phyloP scores from a whole-genome alignment of 1,284 basidiomycete genomes.

The Kalmanozyma brasiliensis region DNA sequence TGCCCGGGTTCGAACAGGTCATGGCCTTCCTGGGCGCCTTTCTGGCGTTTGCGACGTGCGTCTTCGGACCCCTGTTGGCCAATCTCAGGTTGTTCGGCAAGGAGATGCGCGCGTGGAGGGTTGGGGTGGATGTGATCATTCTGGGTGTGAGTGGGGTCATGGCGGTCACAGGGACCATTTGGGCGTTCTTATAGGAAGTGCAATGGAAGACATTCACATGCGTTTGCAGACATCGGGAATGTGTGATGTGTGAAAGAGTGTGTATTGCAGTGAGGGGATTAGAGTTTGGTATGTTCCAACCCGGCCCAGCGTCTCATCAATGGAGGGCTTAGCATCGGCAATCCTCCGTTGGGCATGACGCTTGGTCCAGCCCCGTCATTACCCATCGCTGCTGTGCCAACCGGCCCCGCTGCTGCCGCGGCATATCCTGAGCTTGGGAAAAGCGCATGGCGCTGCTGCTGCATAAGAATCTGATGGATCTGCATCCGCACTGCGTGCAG shows the following conservation, averaged over 20 bases:
- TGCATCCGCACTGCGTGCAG: conserved; percentile 54
- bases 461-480: conserved; percentile 50
- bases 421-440: conserved; percentile 7
- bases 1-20: conserved; percentile 86
- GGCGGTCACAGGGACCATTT: conserved; percentile 56
- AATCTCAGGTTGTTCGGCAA: conserved; percentile 49
- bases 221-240: no score
- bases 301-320: conserved; percentile 38
- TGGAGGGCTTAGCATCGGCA: conserved; percentile 37
- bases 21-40: conserved; percentile 91
- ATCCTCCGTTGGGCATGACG: no score
- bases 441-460: conserved; percentile 43
- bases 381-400: neutral
- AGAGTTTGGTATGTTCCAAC: conserved; percentile 46
- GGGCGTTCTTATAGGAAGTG: conserved; percentile 44
- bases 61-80: conserved; percentile 62
- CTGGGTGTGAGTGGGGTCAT: conserved; percentile 50
- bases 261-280: no score
- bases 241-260: no score
- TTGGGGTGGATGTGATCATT: conserved; percentile 49
- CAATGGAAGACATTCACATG: neutral
- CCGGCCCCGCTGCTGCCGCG: neutral
- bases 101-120: conserved; percentile 37
- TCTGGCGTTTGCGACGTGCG: conserved; percentile 77
- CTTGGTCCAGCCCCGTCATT: neutral